Evolutionary conservation across 1,139 yeast genomes (phyloP), one percentile per base, ranked within the genome.

Genomic region (Saccharomyces hybrid): DNA sequence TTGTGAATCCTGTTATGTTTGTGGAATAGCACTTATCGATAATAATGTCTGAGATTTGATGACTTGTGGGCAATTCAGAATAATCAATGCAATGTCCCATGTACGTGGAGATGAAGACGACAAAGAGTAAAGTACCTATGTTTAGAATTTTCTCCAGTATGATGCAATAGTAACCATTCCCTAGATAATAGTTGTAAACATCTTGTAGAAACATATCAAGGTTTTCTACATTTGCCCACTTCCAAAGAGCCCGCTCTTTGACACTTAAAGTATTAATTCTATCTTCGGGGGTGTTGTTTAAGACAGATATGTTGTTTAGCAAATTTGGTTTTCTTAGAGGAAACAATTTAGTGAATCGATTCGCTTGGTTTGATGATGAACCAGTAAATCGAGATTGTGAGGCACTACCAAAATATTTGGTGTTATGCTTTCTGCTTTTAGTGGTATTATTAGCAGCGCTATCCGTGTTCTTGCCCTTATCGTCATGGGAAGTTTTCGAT

Each of bases 151-250:
- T 79, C 19, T 84, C 76, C 28, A 89, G 69, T 7, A 88, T 71
- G 38, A 93, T 89, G 67, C 96, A 88, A 52, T 79, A 76, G 56
- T 86, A 77, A 0, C 99, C 99, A 66, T 85, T 87, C 3, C 95
- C 96, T 48, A 87, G 74, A 66, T 87, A 95, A 68, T 90, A 93
- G 54, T 79, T 78, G 70, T 95, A 93, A 6, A 90, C 85, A 61
- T 91, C 96, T 54, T 82, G 81, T 29, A 93, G 74, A 63, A 93
- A 93, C 51, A 83, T 80, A 70, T 93, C 99, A 71, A 93, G 78
- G 68, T 93, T 91, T 61, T 88, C 88, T 34, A 93, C 89, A 64
- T 93, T 93, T 1, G 98, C 96, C 98, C 99, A 95, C 56, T 88
- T 78, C 87, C 97, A 93, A 47, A 88, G 75, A 0, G 98, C 97